Evolutionary conservation across 106 monocot species (phyloP).

Genomic region (Xerophyta viscosa): DNA sequence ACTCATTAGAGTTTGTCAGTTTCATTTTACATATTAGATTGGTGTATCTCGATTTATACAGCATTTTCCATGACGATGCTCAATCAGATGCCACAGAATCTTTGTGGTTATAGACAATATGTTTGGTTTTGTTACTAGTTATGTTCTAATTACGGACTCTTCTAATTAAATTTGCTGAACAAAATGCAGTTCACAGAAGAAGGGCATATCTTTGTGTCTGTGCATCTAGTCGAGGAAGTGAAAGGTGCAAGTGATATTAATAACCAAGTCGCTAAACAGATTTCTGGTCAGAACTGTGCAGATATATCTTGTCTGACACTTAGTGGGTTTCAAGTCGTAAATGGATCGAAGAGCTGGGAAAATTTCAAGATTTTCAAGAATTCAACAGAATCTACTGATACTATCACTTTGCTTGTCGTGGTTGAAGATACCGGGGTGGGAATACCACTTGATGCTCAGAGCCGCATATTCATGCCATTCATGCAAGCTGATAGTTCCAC

Average conservation of each 20-base stretch:
- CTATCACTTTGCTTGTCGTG: slow-evolving; percentile 71
- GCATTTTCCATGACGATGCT: no score
- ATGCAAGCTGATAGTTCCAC: slow-evolving; percentile 95
- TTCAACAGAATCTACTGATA: slow-evolving; percentile 31
- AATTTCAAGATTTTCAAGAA: slow-evolving; percentile 36
- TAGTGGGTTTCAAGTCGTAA: slow-evolving; percentile 63
- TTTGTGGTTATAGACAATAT: neutral
- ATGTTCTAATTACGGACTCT: no score
- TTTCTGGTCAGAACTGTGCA: no score
- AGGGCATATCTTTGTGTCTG: slow-evolving; percentile 88
- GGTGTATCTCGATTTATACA: no score
- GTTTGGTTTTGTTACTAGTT: no score
- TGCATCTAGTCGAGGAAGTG: slow-evolving; percentile 80
- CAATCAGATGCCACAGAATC: neutral
- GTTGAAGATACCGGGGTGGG: slow-evolving; percentile 98
- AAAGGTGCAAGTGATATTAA: slow-evolving; percentile 37
- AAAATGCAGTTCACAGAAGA: slow-evolving; percentile 96
- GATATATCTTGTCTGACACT: no score
- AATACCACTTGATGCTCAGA: slow-evolving; percentile 86
- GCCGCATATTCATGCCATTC: slow-evolving; percentile 88
- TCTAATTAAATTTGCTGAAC: no score
- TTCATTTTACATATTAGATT: no score
- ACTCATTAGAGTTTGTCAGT: no score
- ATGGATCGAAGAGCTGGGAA: slow-evolving; percentile 61
- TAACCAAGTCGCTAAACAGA: slow-evolving; percentile 8